Evolutionary conservation across 352 stramenopile species (phyloP), one percentile per base, ranked within the genome.

Genomic region (Phytophthora fragariaefolia): DNA sequence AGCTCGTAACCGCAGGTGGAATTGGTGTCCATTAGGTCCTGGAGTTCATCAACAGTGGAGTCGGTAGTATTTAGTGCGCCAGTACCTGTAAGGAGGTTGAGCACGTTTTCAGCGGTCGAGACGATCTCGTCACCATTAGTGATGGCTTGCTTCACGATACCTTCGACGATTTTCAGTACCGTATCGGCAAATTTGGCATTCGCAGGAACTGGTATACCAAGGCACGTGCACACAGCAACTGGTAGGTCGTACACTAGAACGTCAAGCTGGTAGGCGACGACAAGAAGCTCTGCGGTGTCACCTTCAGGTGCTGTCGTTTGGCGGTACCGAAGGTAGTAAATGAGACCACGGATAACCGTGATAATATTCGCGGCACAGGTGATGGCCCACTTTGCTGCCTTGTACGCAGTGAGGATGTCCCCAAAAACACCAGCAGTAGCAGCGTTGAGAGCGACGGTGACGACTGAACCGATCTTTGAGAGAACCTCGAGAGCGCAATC

Each of bases 91-190:
- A 73, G 49, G 24, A 73, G 30, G 27, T 69, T 64, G 13, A 73
- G 36, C 9, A 73, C 64, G 17, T 73, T 73, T 40, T 63, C 64
- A 30, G 50, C 64, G 2, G 64, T 73, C 1, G 64, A 73, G 12
- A 73, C 62, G 32, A 69, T 73, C 20, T 64, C 59, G 22, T 73
- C 64, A 3, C 58, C 64, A 24, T 73, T 73, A 1, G 64, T 73
- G 58, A 73, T 73, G 6, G 49, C 58, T 18, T 73, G 64, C 18
- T 73, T 73, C 22, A 69, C 64, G 23, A 73, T 73, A 6, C 64
- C 64, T 59, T 73, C 64, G 15, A 73, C 64, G 18, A 73, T 58
- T n/a, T 54, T 48, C 2, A 73, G 64, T 8, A 73, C 64, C 0
- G 20, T 57, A 17, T 49, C 26, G 7, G 58, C 58, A 40, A 63